Base-by-base conservation (phyloP, 2,329 filamentous ascomycete genomes). In the Fusarium humuli region DNA sequence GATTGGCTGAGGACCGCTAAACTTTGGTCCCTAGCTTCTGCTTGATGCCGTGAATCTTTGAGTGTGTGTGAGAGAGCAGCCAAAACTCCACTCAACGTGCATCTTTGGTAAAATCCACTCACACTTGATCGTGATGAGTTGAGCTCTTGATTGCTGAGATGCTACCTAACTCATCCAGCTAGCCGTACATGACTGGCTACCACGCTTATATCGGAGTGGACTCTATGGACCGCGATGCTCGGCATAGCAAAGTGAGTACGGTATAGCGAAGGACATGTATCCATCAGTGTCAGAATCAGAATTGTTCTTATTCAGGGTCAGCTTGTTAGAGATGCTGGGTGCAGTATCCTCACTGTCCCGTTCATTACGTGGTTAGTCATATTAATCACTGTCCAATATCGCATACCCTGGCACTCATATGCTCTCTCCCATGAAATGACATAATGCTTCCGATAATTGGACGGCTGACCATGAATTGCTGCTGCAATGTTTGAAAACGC, bases 11-110 rank as follows among this genome's bases (percentile, higher is more conserved):
- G 60, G 58, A 60, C 42, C 53, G 30, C 60, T 53, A 61, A 69
- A 71, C 68, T 54, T 69, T 71, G 68, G 69, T 69, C 68, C 65
- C 58, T 72, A 72, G 73, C 70, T 61, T 62, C 63, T 58, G 34
- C 29, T 63, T 40, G 47, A 50, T 42, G 55, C 34, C 49, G 46
- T 67, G 62, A 61, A 56, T 63, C 50, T 72, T 66, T 49, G 57
- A 58, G 53, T 48, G 49, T 29, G 59, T 61, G 59, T 29, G 50
- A 68, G 14, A 68, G 45, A 55, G 34, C 18, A 37, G 10, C 34
- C 34, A 37, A 48, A 53, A 54, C 72, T 58, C 72, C 72, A 73
- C 72, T 57, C 30, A 32, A 56, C 20, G 44, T 52, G 53, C 53
- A 53, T 57, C 8, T 25, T 25, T 34, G 34, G 40, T 57, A 46